Base-by-base conservation (phyloP, 2,329 filamentous ascomycete genomes). In the Aspergillus fischeri region DNA sequence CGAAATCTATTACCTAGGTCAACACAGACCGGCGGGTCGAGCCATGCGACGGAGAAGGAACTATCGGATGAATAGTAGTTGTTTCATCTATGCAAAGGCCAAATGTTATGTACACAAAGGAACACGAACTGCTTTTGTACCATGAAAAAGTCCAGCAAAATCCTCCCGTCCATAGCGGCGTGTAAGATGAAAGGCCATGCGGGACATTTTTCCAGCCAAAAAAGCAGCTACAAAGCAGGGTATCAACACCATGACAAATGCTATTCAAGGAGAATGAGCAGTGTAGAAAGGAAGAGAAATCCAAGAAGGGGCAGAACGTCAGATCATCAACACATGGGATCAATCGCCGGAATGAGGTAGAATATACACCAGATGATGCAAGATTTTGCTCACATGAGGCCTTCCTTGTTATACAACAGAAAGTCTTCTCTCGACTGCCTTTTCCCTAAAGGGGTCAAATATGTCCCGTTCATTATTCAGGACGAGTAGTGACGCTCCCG, bases 221-320 rank as follows among this genome's bases (percentile, higher is more conserved):
- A 63, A 66, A 66, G 67, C 55, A 70, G 66, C 56, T 65, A 65
- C 68, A 73, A 62, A 63, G 59, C 65, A 72, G 73, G 73, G 73
- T 75, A 75, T 75, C 72, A 75, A 75, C 72, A 75, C 72, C 72
- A 69, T 70, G 66, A 71, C 63, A 72, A 72, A 74, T 74, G 72
- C 71, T 73, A 67, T 63, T 63, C 60, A 62, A 59, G 62, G 49
- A 42, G 57, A 55, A 56, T 60, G 29, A 56, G 45, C 47, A 59
- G 54, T 29, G 42, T 49, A 53, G 50, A 53, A 54, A 32, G 49
- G 56, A 51, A 49, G 49, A 49, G 52, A 60, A 50, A 50, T 38
- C 54, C 53, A 49, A 56, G 54, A 60, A 59, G 55, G 57, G 62
- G 63, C 59, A 56, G 58, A 65, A 63, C 68, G 63, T 70, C 60